Evolutionary conservation across 495 filamentous ascomycete species (phyloP).

Genomic region (Neohortaea acidophila): DNA sequence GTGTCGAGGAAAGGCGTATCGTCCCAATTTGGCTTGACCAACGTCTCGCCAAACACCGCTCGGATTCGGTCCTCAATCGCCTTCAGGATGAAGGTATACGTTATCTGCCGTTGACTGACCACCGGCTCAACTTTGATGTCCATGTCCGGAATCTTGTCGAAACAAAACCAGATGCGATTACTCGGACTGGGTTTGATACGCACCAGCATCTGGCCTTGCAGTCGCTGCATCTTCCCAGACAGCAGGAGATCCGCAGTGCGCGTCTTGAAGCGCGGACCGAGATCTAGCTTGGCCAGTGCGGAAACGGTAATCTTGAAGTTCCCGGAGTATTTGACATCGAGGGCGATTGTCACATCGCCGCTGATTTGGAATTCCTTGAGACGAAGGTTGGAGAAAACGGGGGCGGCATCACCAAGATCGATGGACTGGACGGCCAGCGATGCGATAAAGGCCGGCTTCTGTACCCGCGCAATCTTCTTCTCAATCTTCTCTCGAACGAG

Average conservation of each 20-base stretch:
- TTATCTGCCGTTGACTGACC: slow-evolving; percentile 87
- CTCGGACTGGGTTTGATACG: slow-evolving; percentile 89
- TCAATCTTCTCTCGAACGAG: slow-evolving; percentile 71
- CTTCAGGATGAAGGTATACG: slow-evolving; percentile 76
- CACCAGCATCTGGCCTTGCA: slow-evolving; percentile 71
- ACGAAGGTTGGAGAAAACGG: slow-evolving; percentile 75
- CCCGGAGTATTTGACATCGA: slow-evolving; percentile 74
- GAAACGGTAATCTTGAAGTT: slow-evolving; percentile 80
- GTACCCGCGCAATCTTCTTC: slow-evolving; percentile 91
- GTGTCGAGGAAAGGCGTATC: slow-evolving; percentile 82
- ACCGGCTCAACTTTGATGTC: slow-evolving; percentile 87
- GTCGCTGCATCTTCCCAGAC: slow-evolving; percentile 67
- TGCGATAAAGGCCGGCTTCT: slow-evolving; percentile 78
- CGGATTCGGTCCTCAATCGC: slow-evolving; percentile 89
- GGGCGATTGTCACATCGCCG: slow-evolving; percentile 72
- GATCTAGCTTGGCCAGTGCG: slow-evolving; percentile 76
- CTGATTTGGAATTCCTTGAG: slow-evolving; percentile 83
- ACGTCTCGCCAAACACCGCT: slow-evolving; percentile 78
- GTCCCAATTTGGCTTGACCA: slow-evolving; percentile 93
- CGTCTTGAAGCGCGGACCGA: slow-evolving; percentile 76
- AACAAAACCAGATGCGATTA: slow-evolving; percentile 88
- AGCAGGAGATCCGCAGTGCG: slow-evolving; percentile 81
- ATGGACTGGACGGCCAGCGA: slow-evolving; percentile 65
- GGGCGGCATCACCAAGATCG: slow-evolving; percentile 73
- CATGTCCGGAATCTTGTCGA: slow-evolving; percentile 81